These are phyloP conservation scores for Stereocaulon alpinum DNA, from an alignment of 495 filamentous ascomycete species.

Conservation along the genomic window DNA sequence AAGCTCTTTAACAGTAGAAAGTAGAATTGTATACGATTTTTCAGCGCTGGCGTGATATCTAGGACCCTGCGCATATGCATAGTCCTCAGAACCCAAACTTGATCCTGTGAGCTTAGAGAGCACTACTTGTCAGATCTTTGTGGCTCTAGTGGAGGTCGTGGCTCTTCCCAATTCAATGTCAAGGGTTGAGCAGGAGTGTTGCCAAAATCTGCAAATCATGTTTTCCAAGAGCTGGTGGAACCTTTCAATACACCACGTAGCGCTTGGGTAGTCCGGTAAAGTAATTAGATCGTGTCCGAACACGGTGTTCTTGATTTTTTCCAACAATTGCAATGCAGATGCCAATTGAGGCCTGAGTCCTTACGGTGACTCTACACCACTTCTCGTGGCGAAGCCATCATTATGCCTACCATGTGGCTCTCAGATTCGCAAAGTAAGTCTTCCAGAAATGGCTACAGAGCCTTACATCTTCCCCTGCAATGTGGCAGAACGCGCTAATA, in stretches of 20 bases:
- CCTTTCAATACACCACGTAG: neutral
- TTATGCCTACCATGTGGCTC: constrained; percentile 80
- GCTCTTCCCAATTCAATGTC: no score
- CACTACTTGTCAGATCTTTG: no score
- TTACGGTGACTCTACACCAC: neutral
- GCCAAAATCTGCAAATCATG: neutral
- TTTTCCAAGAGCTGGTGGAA: no score
- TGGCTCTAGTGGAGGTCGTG: no score
- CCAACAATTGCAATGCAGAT: neutral
- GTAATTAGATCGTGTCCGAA: neutral
- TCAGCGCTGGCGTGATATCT: no score
- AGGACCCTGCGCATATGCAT: no score
- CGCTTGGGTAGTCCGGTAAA: neutral
- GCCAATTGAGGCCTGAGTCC: neutral
- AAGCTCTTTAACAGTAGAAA: neutral
- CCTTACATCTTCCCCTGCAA: neutral
- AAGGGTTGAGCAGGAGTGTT: no score
- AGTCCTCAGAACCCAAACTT: no score
- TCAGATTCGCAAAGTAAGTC: constrained; percentile 86
- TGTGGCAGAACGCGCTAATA: constrained; percentile 1
- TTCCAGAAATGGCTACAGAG: neutral
- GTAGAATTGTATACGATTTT: no score
- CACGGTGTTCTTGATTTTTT: neutral
- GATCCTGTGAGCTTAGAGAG: no score
- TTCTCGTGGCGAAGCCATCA: constrained; percentile 2